A percentile compares a stretch with the other conserved stretches of the same genome.
phyloP scores from a whole-genome alignment of 371 early-diverging fungal genomes.

The Mucor velutinosus region DNA sequence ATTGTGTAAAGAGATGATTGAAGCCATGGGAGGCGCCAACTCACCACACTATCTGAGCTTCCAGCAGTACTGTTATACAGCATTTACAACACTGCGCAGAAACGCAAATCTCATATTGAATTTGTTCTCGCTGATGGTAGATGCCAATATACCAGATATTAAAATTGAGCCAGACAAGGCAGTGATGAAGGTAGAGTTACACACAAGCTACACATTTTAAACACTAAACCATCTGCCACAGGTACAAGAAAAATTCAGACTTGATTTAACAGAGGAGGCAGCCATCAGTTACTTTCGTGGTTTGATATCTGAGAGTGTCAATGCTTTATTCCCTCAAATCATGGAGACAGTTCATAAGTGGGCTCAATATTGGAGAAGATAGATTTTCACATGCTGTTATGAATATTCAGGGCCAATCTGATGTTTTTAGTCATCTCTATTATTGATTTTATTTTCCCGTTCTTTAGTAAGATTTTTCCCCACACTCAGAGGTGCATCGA shows the following conservation, averaged over 20 bases:
- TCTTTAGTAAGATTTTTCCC: slow-evolving; percentile 1
- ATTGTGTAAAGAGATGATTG: slow-evolving; percentile 98
- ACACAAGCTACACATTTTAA: background rate
- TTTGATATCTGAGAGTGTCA: slow-evolving; percentile 90
- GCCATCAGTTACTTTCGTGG: slow-evolving; percentile 92
- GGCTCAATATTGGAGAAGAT: slow-evolving; percentile 88
- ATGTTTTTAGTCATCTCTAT: background rate
- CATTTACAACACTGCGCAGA: slow-evolving; percentile 91
- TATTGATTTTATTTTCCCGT: slow-evolving; percentile 1
- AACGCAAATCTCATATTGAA: slow-evolving; percentile 93
- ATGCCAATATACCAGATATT: slow-evolving; percentile 94
- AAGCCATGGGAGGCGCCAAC: slow-evolving; percentile 94
- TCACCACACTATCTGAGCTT: slow-evolving; percentile 85
- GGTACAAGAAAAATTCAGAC: slow-evolving; percentile 93
- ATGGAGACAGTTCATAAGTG: slow-evolving; percentile 96
- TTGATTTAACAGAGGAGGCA: slow-evolving; percentile 92
- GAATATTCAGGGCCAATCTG: slow-evolving; percentile 2
- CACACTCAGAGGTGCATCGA: background rate
- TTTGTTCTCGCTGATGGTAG: slow-evolving; percentile 93
- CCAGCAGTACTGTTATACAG: slow-evolving; percentile 88
- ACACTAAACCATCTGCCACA: slow-evolving; percentile 16
- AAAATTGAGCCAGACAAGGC: slow-evolving; percentile 96
- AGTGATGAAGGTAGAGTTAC: slow-evolving; percentile 77
- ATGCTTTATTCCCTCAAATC: slow-evolving; percentile 96
- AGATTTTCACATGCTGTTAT: slow-evolving; percentile 14